These are phyloP conservation scores for Picea abies DNA, from an alignment of 83 land plant species.

Conservation along the genomic window DNA sequence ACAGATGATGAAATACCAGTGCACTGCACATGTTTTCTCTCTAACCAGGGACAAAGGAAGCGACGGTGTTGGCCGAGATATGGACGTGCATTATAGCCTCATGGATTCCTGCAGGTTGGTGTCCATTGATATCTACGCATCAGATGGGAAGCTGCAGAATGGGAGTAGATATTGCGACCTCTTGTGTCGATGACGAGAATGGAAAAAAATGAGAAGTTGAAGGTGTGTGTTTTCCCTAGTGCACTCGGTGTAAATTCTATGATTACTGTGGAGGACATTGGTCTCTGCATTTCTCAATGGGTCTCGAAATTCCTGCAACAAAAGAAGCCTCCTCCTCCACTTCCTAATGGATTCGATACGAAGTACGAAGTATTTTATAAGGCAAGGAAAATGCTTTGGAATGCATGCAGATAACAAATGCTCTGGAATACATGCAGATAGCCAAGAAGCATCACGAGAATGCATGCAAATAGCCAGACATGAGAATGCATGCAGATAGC, in stretches of 20 bases:
- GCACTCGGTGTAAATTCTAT: too few species aligned
- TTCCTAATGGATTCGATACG: too few species aligned
- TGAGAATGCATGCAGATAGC: too few species aligned
- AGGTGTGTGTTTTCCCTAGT: conserved; percentile 69
- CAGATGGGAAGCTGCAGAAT: conserved; percentile 35
- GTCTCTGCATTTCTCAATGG: conserved; percentile 71
- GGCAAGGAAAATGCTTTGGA: too few species aligned
- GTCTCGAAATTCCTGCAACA: conserved; percentile 36
- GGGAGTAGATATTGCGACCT: conserved; percentile 19
- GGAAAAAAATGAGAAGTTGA: conserved; percentile 36
- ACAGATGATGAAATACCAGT: conserved; percentile 1
- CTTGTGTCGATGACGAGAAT: conserved; percentile 12
- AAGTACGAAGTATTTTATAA: too few species aligned
- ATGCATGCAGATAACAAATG: too few species aligned
- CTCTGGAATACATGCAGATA: too few species aligned
- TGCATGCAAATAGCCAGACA: too few species aligned
- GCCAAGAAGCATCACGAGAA: too few species aligned
- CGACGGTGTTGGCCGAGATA: conserved; percentile 11
- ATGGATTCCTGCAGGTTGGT: too few species aligned
- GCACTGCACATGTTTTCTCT: conserved; percentile 31
- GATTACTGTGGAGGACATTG: conserved; percentile 44
- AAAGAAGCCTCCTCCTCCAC: too few species aligned
- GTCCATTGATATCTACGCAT: conserved; percentile 12
- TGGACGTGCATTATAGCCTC: too few species aligned
- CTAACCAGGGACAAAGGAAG: conserved; percentile 35